A percentile compares a stretch with the other conserved stretches of the same genome.
phyloP scores from a whole-genome alignment of 208 protist genomes.

The Crithidia expoeki region DNA sequence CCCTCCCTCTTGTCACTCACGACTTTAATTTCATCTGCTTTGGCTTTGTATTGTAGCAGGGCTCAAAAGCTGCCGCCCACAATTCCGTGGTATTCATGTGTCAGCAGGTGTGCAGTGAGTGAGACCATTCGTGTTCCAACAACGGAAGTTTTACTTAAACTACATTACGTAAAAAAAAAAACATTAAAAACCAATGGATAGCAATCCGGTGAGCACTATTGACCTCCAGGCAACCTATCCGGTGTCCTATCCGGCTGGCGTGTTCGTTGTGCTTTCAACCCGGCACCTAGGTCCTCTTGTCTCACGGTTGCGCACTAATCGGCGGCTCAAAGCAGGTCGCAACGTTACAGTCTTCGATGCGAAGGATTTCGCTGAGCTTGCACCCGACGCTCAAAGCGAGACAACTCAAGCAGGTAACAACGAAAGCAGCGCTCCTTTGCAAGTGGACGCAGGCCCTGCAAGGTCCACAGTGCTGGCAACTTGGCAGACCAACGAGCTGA shows the following conservation, averaged over 20 bases:
- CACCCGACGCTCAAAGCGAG: not conserved
- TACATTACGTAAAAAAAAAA: not conserved
- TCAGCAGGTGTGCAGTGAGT: no score
- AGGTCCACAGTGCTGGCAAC: no score
- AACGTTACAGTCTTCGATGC: conserved; percentile 60
- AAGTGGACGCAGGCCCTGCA: not conserved
- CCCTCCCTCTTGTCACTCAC: no score
- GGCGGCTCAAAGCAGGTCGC: conserved; percentile 38
- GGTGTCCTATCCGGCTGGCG: conserved; percentile 40
- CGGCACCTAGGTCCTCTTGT: conserved; percentile 40
- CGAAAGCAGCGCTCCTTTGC: not conserved
- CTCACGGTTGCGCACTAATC: conserved; percentile 23
- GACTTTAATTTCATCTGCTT: no score
- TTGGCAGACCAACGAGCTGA: not conserved
- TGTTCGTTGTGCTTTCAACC: conserved; percentile 42
- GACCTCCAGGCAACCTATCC: conserved; percentile 5
- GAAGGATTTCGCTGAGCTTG: conserved; percentile 15
- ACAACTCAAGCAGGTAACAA: not conserved
- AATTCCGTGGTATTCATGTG: no score
- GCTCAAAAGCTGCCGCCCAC: no score
- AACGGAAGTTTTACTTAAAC: no score
- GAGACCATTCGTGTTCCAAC: no score
- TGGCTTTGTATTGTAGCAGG: no score
- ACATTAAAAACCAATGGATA: not conserved
- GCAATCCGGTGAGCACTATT: not conserved